Conservation (phyloP, 2,329 filamentous ascomycete genomes). For the Sporothrix protearum region DNA sequence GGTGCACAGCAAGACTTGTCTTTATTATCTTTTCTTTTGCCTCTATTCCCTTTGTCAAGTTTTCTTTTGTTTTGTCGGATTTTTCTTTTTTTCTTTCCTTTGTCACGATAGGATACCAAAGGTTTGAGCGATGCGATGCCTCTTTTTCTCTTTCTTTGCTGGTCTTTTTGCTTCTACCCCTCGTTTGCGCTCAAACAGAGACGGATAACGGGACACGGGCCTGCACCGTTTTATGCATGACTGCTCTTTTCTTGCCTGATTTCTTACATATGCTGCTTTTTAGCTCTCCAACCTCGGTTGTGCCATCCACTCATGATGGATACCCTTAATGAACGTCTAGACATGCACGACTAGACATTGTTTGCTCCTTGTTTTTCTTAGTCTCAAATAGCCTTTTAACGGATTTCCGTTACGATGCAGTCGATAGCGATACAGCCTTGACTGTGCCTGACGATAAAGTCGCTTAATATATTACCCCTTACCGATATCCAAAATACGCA, state of each 20-base stretch:
- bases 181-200: neutral
- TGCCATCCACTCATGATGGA: neutral
- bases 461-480: neutral
- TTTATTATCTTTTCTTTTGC: neutral
- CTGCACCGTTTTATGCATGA: neutral
- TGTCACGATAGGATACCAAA: slow-evolving; percentile 7
- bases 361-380: neutral
- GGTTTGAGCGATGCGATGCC: neutral
- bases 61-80: neutral
- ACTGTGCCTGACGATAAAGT: neutral
- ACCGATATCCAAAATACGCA: neutral
- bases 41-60: neutral
- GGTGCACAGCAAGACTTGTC: neutral
- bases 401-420: neutral
- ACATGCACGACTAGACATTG: neutral
- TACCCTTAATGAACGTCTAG: neutral
- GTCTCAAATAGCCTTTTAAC: neutral
- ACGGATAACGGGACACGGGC: neutral
- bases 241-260: neutral
- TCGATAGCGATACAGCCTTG: neutral
- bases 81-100: neutral
- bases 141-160: neutral
- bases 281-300: neutral
- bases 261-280: neutral
- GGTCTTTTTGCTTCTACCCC: neutral